Evolutionary conservation across 495 filamentous ascomycete genomes (phyloP).

Genomic region (Aspergillus taichungensis): DNA sequence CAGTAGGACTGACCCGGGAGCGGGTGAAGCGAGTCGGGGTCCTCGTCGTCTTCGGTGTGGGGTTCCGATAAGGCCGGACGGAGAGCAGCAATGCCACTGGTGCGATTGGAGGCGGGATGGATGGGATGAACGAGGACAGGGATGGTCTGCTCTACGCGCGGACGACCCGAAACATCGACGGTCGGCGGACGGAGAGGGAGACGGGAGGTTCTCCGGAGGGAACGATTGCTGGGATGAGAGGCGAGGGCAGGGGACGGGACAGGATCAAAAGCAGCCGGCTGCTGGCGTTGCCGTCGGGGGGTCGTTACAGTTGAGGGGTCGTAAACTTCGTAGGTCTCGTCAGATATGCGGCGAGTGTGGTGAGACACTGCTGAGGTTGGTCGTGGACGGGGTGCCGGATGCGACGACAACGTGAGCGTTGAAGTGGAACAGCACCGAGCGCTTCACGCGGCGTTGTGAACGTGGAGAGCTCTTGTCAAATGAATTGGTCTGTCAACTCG

Average conservation of each 20-base stretch:
- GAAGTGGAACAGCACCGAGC: not conserved
- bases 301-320: constrained; percentile 43
- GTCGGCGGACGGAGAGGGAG: constrained; percentile 29
- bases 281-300: constrained; percentile 49
- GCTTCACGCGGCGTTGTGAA: not conserved
- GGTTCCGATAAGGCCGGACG: constrained; percentile 30
- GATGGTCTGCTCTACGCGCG: constrained; percentile 21
- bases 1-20: constrained; percentile 36
- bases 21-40: constrained; percentile 26
- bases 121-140: constrained; percentile 18
- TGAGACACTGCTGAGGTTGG: constrained; percentile 35
- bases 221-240: constrained; percentile 35
- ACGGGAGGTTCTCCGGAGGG: constrained; percentile 42
- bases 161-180: constrained; percentile 22
- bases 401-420: constrained; percentile 29
- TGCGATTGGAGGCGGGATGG: constrained; percentile 9
- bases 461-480: not conserved
- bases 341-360: constrained; percentile 28
- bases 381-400: constrained; percentile 11
- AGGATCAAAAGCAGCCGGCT: constrained; percentile 35
- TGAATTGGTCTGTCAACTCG: too few relatives aligned
- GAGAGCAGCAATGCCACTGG: constrained; percentile 19
- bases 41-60: constrained; percentile 31
- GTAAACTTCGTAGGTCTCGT: constrained; percentile 56
- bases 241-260: constrained; percentile 22